These are phyloP conservation scores for Aspergillus sp. DNA, from an alignment of 2,329 filamentous ascomycete species.

Conservation along the genomic window DNA sequence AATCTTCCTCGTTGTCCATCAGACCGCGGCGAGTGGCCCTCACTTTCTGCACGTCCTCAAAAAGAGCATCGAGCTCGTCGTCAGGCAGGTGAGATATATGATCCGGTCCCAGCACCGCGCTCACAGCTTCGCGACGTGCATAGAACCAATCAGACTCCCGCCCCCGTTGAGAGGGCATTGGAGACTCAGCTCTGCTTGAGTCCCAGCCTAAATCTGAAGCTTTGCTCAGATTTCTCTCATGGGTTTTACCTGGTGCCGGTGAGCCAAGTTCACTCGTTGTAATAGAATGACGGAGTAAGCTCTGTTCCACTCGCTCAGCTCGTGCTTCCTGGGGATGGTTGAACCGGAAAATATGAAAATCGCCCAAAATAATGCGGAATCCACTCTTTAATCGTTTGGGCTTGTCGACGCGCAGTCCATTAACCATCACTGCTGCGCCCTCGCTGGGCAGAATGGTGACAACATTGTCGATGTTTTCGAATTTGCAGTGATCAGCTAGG, in stretches of 20 bases:
- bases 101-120: constrained; percentile 83
- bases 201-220: constrained; percentile 73
- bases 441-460: constrained; percentile 89
- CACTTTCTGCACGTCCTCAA: constrained; percentile 89
- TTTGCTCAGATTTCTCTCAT: constrained; percentile 79
- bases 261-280: constrained; percentile 64
- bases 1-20: constrained; percentile 68
- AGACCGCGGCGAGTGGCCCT: constrained; percentile 78
- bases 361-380: constrained; percentile 90
- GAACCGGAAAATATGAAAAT: constrained; percentile 98
- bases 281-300: constrained; percentile 79
- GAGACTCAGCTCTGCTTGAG: constrained; percentile 76
- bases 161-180: constrained; percentile 64
- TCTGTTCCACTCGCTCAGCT: constrained; percentile 86
- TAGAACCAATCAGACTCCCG: constrained; percentile 94
- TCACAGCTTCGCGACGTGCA: constrained; percentile 88
- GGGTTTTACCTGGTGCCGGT: constrained; percentile 63
- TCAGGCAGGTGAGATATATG: constrained; percentile 88
- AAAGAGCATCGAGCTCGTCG: constrained; percentile 88
- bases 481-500: constrained; percentile 85
- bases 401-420: constrained; percentile 84
- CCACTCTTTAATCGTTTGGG: constrained; percentile 85
- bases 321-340: constrained; percentile 96
- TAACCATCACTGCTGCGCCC: constrained; percentile 97
- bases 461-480: constrained; percentile 88